phyloP scores from a whole-genome alignment of 2,329 filamentous ascomycete species.

The Neofusicoccum laricinum region DNA sequence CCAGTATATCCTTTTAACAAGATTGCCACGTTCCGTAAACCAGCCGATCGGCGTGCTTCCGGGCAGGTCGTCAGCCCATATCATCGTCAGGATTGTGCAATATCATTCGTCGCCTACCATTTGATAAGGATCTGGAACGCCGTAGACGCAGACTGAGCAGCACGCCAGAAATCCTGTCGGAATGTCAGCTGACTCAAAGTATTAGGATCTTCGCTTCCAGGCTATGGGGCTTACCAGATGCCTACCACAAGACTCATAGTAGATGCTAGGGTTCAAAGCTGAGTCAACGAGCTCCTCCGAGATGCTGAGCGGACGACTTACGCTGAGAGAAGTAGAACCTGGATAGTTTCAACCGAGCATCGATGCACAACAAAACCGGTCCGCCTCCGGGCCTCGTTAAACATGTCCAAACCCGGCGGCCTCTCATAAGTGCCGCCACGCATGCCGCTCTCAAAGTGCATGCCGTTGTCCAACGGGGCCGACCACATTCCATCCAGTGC shows the following conservation, averaged over 20 bases:
- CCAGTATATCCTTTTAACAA: constrained; percentile 57
- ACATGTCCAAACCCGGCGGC: constrained; percentile 58
- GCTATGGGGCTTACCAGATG: constrained; percentile 43
- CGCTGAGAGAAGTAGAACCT: constrained; percentile 57
- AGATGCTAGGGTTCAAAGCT: constrained; percentile 33
- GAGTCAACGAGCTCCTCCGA: not conserved
- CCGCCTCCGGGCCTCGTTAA: constrained; percentile 61
- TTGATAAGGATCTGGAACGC: constrained; percentile 57
- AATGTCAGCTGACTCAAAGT: not conserved
- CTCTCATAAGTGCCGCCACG: constrained; percentile 49
- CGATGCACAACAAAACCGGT: constrained; percentile 57
- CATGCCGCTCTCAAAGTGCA: constrained; percentile 45
- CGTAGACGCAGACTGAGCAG: constrained; percentile 54
- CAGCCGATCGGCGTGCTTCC: constrained; percentile 41
- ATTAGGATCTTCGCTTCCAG: not conserved
- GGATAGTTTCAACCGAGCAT: constrained; percentile 58
- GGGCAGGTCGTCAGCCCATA: not conserved
- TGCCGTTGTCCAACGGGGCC: constrained; percentile 46
- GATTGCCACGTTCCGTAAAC: constrained; percentile 47
- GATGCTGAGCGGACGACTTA: constrained; percentile 29
- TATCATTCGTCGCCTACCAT: constrained; percentile 39
- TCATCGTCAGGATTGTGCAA: constrained; percentile 18
- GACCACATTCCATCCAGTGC: constrained; percentile 52
- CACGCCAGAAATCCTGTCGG: constrained; percentile 59
- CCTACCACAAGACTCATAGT: constrained; percentile 53